Conservation (phyloP, 176 grass and related monocot species). For the Musa acuminata region DNA sequence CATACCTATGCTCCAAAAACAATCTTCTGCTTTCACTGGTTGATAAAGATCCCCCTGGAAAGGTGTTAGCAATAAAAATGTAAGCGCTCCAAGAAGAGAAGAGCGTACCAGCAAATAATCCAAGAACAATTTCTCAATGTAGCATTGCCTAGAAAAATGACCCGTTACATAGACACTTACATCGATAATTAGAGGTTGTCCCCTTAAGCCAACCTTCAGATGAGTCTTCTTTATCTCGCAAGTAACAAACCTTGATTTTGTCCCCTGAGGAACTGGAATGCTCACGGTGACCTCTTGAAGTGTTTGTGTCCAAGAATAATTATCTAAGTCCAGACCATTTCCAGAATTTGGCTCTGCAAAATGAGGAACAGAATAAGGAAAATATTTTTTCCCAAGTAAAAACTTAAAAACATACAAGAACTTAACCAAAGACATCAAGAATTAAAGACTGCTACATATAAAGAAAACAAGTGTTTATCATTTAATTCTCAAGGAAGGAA, state of each 20-base stretch:
- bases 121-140: neutral
- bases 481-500: no score
- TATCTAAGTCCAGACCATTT: conserved; percentile 95
- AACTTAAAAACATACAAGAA: neutral
- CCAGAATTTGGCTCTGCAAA: conserved; percentile 68
- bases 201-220: conserved; percentile 84
- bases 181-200: conserved; percentile 76
- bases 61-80: neutral
- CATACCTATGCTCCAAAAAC: conserved; percentile 95
- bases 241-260: conserved; percentile 76
- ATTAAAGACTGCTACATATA: neutral
- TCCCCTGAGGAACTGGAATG: conserved; percentile 73
- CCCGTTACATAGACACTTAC: conserved; percentile 29
- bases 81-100: neutral
- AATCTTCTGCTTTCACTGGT: conserved; percentile 71
- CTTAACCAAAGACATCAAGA: neutral
- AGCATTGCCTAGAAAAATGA: neutral
- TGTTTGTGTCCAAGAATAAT: conserved; percentile 90
- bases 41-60: conserved; percentile 73
- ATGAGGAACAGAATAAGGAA: neutral
- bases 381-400: neutral
- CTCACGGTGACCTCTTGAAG: conserved; percentile 69
- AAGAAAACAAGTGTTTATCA: no score
- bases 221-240: conserved; percentile 83
- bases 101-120: neutral